Base-by-base conservation (phyloP, 306 rosid genomes). In the Trichosanthes truncata region DNA sequence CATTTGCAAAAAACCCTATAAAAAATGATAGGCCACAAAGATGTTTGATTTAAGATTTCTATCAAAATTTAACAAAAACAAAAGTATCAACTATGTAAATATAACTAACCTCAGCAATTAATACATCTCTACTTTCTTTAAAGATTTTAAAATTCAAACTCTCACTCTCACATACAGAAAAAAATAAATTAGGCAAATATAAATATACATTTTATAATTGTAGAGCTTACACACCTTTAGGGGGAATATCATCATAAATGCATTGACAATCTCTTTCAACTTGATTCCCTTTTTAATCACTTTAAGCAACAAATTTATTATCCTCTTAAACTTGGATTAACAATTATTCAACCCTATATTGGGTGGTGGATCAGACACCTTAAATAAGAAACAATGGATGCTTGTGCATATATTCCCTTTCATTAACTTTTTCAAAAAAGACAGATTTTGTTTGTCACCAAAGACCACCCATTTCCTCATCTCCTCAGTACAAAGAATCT, bases 401-500 rank as follows among this genome's bases (percentile, higher is more conserved):
- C 52, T 75, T 48, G 63, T 75, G 79, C 79, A 76, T 76, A 76
- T 35, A 76, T 76, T 76, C 79, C 52, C 51, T 76, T 76, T 57
- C 31, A n/a, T 40, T 33, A 55, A 76, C 52, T 76, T 76, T 76
- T n/a, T 33, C 29, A 40, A 57, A 55, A 55, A 53, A 76, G 21
- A 48, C 56, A 48, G 13, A 48, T 7, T 48, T 76, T 76, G 79
- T 38, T 55, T 29, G 48, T 52, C 79, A 76, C 2, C 52, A 35
- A 52, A 76, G 13, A 73, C 77, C 77, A 73, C 13, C 40, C 77
- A 29, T 71, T 33, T 45, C 23, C 59, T 68, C 85, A 68, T 52
- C 36, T 46, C 80, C 77, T 80, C 14, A 86, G 77, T 83, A 61
- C 72, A 73, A 86, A 90, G 89, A 86, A 87, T 92, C 87, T 80